phyloP scores from a whole-genome alignment of 2,329 filamentous ascomycete species.

The Blumeriella jaapii region DNA sequence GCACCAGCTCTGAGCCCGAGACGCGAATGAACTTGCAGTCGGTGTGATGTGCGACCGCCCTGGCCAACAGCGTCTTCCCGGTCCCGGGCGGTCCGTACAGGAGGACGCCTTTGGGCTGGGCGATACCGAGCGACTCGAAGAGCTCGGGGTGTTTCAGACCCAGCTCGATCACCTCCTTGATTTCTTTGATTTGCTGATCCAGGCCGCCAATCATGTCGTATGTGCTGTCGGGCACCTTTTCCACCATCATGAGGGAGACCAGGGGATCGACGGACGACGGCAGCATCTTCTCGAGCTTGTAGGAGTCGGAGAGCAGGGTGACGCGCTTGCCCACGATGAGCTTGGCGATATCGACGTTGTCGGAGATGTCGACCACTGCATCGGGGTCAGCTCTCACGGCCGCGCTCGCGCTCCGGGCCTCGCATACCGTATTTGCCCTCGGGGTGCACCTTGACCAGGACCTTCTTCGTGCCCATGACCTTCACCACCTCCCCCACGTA shows the following conservation, averaged over 20 bases:
- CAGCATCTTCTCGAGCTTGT: constrained; percentile 97
- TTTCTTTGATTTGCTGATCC: constrained; percentile 99
- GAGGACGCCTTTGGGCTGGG: constrained; percentile 93
- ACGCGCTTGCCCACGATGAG: constrained; percentile 97
- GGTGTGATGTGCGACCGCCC: constrained; percentile 95
- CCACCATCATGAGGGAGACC: constrained; percentile 99
- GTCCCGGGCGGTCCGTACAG: constrained; percentile 95
- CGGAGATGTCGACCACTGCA: constrained; percentile 86
- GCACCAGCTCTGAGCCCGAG: constrained; percentile 88
- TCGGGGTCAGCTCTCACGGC: constrained; percentile 11
- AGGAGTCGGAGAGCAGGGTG: constrained; percentile 89
- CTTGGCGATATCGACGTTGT: constrained; percentile 88
- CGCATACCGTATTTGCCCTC: constrained; percentile 95
- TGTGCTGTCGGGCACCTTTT: constrained; percentile 98
- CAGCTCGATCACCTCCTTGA: constrained; percentile 99
- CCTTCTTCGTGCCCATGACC: constrained; percentile 99
- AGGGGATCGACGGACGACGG: constrained; percentile 96
- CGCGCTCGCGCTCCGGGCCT: background rate
- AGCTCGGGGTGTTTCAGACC: constrained; percentile 97
- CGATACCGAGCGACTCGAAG: constrained; percentile 97
- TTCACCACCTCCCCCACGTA: constrained; percentile 99
- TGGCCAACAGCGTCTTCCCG: constrained; percentile 87
- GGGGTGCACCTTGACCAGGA: constrained; percentile 96
- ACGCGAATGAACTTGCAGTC: constrained; percentile 99
- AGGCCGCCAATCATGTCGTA: constrained; percentile 99